A percentile compares a stretch with the other conserved stretches of the same genome.
Conservation (phyloP, 2,329 filamentous ascomycete genomes). For the Chalaropsis thielavioides region DNA sequence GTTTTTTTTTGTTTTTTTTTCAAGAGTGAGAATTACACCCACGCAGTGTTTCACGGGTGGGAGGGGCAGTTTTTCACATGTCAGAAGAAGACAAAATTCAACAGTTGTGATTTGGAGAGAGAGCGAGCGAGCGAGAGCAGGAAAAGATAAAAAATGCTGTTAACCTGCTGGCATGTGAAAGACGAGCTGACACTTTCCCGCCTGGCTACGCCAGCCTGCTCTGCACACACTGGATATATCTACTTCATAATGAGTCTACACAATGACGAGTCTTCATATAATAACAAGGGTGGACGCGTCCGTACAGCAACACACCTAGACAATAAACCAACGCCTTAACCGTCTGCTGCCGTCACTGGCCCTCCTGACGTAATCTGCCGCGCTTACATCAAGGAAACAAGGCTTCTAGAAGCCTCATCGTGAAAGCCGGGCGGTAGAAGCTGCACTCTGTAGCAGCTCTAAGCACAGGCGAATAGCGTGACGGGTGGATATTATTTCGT, state of each 20-base stretch:
- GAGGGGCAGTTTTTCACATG: slow-evolving; percentile 2
- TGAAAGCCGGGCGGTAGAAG: neutral
- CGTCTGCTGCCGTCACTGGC: neutral
- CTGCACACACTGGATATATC: neutral
- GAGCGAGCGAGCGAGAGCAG: neutral
- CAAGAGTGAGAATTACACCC: neutral
- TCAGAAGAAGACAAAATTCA: neutral
- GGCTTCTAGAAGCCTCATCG: neutral
- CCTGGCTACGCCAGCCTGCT: too few relatives aligned
- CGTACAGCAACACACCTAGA: too few relatives aligned
- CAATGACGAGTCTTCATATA: too few relatives aligned
- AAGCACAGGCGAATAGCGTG: neutral
- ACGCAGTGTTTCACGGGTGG: neutral
- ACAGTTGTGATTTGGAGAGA: neutral
- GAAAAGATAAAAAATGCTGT: neutral
- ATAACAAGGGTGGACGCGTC: too few relatives aligned
- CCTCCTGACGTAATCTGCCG: neutral
- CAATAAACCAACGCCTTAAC: too few relatives aligned
- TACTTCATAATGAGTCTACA: too few relatives aligned
- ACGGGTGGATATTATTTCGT: neutral
- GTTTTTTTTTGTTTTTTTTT: neutral
- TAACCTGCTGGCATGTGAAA: neutral
- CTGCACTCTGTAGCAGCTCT: neutral
- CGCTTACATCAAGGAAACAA: neutral
- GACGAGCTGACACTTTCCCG: too few relatives aligned